Base-by-base conservation (phyloP, 2,329 filamentous ascomycete species). In the Zopfia rhizophila region DNA sequence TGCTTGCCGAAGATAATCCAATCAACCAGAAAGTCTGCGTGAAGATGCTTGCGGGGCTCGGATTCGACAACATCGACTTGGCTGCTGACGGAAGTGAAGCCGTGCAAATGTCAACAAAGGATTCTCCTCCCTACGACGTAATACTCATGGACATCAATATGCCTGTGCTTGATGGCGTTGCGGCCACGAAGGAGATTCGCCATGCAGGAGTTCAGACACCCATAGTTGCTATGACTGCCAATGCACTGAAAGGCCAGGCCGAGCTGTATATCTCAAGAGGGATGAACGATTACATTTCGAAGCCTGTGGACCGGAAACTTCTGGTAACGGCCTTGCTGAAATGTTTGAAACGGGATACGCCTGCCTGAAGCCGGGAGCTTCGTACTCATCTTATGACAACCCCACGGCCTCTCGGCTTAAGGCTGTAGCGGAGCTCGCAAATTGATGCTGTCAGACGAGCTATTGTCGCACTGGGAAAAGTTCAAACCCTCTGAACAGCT, bases 211-310 rank as follows among this genome's bases (percentile, higher is more conserved):
- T 55, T 8, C 17, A 36, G 18, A 8, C 58, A 32, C 80, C 80
- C 0, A 81, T 83, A 27, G 74, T 83, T 14, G 81, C 80, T 11
- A 76, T 83, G 70, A 82, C 80, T 1, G 80, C 80, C 0, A 81
- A 82, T 48, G 81, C 82, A 0, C 67, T 84, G 13, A 79, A 80
- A 37, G 81, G 78, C 0, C 81, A 84, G 47, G 75, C 72, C 3
- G 81, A 83, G 32, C 72, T 68, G 7, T 84, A 82, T 50, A 67
- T 81, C 19, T 74, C 76, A 4, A 76, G 75, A 37, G 82, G 82
- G 1, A 82, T 84, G 80, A 76, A 79, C 29, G 81, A 78, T 29
- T 83, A 82, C 49, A 69, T 84, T 10, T 69, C 80, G 2, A 84
- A 83, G 53, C 81, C 81, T 0, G 74, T 83, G 8, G 75, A 80